Base-by-base conservation (phyloP, 179 eudicot genomes). In the Heliamphora ciliata region DNA sequence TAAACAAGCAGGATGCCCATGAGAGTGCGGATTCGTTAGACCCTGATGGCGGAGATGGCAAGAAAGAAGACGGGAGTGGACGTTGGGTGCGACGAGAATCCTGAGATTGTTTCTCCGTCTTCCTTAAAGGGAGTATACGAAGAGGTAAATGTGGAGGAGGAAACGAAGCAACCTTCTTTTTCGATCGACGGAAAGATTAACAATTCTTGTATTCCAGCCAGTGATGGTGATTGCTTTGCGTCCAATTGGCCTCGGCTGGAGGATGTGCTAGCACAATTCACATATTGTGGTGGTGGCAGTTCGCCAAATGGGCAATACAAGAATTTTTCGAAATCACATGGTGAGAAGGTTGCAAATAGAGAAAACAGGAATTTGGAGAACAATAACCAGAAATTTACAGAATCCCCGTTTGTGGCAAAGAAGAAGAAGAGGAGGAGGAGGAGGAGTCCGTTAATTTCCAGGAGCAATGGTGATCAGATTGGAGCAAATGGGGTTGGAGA, bases 211-310 rank as follows among this genome's bases (percentile, higher is more conserved):
- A 51, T 10, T 50, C 59, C 24, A 18, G 72, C 48, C 0, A 18
- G 15, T 72, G 55, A 64, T 78, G 46, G 72, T 64, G 24, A 78
- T 52, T 51, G 40, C 14, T 18, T 21, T 79, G 73, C 18, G 10
- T 60, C 21, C 74, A 50, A 24, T 67, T 7, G 44, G 67, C 14
- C 17, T 64, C 48, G 5, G 55, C 8, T 72, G 58, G 82, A 58
- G 68, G 77, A 80, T 18, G 6, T 80, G 21, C n/a, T 80, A 1
- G 60, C 82, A 18, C 82, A 72, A 59, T 80, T 70, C 72, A 11
- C 1, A 66, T 80, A 71, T 31, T 31, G 40, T 50, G 18, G 7
- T 8, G 69, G 78, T 1, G 14, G 69, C 71, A 69, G 55, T 5
- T 63, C 9, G 13, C 63, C 9, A 44, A 68, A 40, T 68, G 66